Evolutionary conservation across 2,329 filamentous ascomycete species (phyloP).

Genomic region (Sclerotinia borealis): DNA sequence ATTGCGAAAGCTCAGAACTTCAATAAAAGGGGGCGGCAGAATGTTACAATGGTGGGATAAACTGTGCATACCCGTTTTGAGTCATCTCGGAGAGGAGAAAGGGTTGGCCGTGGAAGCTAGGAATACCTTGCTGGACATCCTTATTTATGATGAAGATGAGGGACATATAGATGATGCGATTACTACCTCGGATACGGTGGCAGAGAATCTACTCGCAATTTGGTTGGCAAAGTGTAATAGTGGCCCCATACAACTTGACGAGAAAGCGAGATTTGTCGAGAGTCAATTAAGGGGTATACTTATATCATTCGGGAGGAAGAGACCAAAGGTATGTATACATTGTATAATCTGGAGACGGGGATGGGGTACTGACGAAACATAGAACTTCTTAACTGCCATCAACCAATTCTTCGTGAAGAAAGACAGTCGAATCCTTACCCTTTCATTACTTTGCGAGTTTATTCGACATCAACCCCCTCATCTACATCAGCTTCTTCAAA

Average conservation of each 20-base stretch:
- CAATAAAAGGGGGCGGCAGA: conserved; percentile 55
- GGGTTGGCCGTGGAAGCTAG: conserved; percentile 58
- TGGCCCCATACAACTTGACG: conserved; percentile 37
- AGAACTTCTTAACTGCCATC: conserved; percentile 61
- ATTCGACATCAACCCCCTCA: conserved; percentile 74
- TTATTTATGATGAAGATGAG: conserved; percentile 56
- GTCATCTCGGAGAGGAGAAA: conserved; percentile 55
- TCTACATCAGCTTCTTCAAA: conserved; percentile 64
- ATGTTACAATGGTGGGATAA: conserved; percentile 68
- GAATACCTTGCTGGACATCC: conserved; percentile 56
- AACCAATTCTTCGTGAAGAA: conserved; percentile 61
- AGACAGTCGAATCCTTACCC: conserved; percentile 55
- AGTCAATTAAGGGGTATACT: conserved; percentile 41
- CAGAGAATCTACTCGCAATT: conserved; percentile 48
- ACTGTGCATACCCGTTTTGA: conserved; percentile 49
- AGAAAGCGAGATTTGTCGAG: conserved; percentile 41
- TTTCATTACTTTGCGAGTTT: conserved; percentile 66
- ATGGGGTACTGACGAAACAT: conserved; percentile 21
- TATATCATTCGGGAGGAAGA: conserved; percentile 52
- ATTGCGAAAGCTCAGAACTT: conserved; percentile 57
- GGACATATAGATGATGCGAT: conserved; percentile 43
- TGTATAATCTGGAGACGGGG: conserved; percentile 3
- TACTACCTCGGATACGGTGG: conserved; percentile 43
- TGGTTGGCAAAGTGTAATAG: conserved; percentile 47
- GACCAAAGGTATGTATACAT: conserved; percentile 52